Conservation (phyloP, 495 filamentous ascomycete species). For the Paragyromitra xinjiangensis region DNA sequence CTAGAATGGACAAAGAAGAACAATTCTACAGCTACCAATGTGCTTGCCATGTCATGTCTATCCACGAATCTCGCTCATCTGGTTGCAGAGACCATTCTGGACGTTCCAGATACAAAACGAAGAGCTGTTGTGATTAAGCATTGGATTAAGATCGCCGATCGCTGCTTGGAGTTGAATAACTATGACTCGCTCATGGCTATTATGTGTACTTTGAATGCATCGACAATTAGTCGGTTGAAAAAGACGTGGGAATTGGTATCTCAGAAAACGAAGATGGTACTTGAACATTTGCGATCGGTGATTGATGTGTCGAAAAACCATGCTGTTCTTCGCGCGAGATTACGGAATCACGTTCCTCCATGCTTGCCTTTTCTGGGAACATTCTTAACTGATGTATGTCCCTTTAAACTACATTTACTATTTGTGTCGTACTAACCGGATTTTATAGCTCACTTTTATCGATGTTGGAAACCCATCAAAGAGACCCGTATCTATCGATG, state of each 20-base stretch:
- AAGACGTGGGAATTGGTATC: constrained; percentile 94
- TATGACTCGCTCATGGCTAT: constrained; percentile 98
- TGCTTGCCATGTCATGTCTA: constrained; percentile 90
- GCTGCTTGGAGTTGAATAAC: constrained; percentile 88
- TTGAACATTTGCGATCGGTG: constrained; percentile 79
- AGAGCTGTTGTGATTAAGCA: constrained; percentile 92
- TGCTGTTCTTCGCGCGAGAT: constrained; percentile 82
- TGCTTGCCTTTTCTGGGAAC: constrained; percentile 97
- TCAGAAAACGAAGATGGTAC: constrained; percentile 78
- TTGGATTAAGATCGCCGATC: constrained; percentile 95
- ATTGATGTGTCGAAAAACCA: constrained; percentile 93
- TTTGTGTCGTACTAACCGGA: constrained; percentile 2
- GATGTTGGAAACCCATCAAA: constrained; percentile 91
- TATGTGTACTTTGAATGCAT: constrained; percentile 89
- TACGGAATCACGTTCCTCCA: constrained; percentile 88
- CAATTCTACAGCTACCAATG: constrained; percentile 82
- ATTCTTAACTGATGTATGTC: constrained; percentile 83
- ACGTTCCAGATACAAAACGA: constrained; percentile 86
- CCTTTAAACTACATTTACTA: constrained; percentile 36
- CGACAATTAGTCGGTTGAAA: constrained; percentile 88
- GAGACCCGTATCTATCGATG: constrained; percentile 67
- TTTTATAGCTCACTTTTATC: constrained; percentile 72
- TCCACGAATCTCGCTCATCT: constrained; percentile 91
- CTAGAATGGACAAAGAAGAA: constrained; percentile 91
- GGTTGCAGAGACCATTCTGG: constrained; percentile 94